Percentiles rank a stretch among this genome's conserved stretches.
Evolutionary conservation across 441 rosid species (phyloP).

Genomic region (Populus hybrid): DNA sequence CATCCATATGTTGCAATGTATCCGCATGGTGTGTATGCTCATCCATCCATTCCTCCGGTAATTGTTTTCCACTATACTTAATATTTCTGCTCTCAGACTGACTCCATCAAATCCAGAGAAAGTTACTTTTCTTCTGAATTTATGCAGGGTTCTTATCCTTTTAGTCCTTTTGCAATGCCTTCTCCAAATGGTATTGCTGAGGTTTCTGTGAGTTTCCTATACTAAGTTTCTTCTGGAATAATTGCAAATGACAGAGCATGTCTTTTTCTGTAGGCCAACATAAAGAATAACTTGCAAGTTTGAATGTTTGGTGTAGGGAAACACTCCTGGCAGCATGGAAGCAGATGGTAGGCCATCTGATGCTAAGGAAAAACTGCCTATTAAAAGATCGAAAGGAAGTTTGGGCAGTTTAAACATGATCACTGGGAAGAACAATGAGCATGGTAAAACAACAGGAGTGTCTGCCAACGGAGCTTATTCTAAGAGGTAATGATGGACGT

Average conservation of each 20-base stretch:
- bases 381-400: slow-evolving; percentile 97
- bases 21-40: slow-evolving; percentile 92
- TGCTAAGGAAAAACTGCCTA: slow-evolving; percentile 84
- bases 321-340: slow-evolving; percentile 59
- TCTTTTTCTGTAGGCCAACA: slow-evolving; percentile 1
- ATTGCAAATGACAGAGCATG: neutral
- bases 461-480: slow-evolving; percentile 83
- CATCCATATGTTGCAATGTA: slow-evolving; percentile 96
- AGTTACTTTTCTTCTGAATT: slow-evolving; percentile 20
- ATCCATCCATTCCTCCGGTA: slow-evolving; percentile 94
- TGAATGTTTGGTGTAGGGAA: slow-evolving; percentile 49
- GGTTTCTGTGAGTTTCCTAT: slow-evolving; percentile 58
- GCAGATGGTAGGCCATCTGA: slow-evolving; percentile 79
- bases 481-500: slow-evolving; percentile 52
- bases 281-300: slow-evolving; percentile 16
- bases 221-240: slow-evolving; percentile 13
- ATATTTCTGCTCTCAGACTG: slow-evolving; percentile 8
- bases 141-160: slow-evolving; percentile 87
- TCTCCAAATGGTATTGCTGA: slow-evolving; percentile 87
- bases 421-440: slow-evolving; percentile 69
- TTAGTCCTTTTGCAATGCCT: slow-evolving; percentile 91
- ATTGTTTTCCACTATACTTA: slow-evolving; percentile 18
- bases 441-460: slow-evolving; percentile 65
- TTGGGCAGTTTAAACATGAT: slow-evolving; percentile 93
- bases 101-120: slow-evolving; percentile 1